A percentile compares a stretch with the other conserved stretches of the same genome.
Evolutionary conservation across 305 asterid genomes (phyloP).

Genomic region (Caryopteris hybrid): DNA sequence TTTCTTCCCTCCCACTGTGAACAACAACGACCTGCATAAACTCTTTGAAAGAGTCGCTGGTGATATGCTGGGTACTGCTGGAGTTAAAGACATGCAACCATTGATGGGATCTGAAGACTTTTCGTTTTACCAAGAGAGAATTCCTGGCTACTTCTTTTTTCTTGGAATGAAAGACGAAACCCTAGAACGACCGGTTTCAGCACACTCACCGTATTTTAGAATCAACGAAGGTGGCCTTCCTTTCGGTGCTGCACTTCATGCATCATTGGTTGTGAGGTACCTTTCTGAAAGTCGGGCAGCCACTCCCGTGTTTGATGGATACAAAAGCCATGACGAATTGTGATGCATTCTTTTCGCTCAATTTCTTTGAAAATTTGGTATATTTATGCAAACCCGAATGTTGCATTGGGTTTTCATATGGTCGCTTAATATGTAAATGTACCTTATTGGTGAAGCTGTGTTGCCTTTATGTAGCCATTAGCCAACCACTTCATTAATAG

Average conservation of each 20-base stretch:
- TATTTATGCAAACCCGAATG: background rate
- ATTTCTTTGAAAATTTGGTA: background rate
- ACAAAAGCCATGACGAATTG: constrained; percentile 50
- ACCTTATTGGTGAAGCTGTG: background rate
- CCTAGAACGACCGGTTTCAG: constrained; percentile 26
- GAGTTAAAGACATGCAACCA: constrained; percentile 55
- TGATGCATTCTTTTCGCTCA: constrained; percentile 17
- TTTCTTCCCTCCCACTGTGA: constrained; percentile 72
- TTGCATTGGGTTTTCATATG: background rate
- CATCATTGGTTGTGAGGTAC: constrained; percentile 65
- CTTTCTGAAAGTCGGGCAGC: constrained; percentile 37
- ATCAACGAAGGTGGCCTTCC: constrained; percentile 75
- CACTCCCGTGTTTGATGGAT: constrained; percentile 6
- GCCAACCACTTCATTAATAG: background rate
- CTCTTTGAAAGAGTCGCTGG: constrained; percentile 55
- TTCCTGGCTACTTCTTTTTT: constrained; percentile 81
- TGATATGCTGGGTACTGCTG: constrained; percentile 48
- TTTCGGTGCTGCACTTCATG: constrained; percentile 93
- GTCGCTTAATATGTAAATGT: background rate
- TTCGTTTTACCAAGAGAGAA: constrained; percentile 62
- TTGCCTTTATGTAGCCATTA: background rate
- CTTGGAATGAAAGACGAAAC: constrained; percentile 66
- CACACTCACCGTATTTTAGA: constrained; percentile 65
- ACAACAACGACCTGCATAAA: constrained; percentile 50
- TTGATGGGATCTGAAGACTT: constrained; percentile 91